These are phyloP conservation scores for Pogostemon cablin DNA, from an alignment of 257 asterid species.

Conservation along the genomic window DNA sequence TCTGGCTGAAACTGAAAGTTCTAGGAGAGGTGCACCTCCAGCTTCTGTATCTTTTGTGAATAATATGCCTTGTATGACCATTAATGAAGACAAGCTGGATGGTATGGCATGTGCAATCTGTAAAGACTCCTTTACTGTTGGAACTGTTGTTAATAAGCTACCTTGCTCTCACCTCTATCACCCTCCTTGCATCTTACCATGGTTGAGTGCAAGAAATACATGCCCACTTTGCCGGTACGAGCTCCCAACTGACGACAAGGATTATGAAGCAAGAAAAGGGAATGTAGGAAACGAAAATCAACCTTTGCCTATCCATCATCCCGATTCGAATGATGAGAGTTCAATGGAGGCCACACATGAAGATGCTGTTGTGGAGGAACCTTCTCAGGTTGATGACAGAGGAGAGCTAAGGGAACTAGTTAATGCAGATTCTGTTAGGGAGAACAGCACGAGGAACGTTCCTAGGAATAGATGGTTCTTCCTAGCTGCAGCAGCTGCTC, in stretches of 20 bases:
- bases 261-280: conserved; percentile 63
- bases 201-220: conserved; percentile 80
- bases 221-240: conserved; percentile 95
- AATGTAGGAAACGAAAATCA: conserved; percentile 32
- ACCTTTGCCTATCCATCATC: conserved; percentile 35
- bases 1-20: conserved; percentile 61
- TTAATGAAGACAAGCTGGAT: conserved; percentile 54
- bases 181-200: conserved; percentile 79
- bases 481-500: conserved; percentile 70
- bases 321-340: conserved; percentile 40
- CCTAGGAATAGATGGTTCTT: conserved; percentile 61
- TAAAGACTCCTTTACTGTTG: conserved; percentile 72
- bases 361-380: conserved; percentile 40
- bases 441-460: conserved; percentile 24
- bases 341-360: conserved; percentile 33
- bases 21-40: conserved; percentile 78
- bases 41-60: conserved; percentile 65
- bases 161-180: conserved; percentile 89
- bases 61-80: conserved; percentile 51
- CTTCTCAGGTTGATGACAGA: conserved; percentile 29
- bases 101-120: conserved; percentile 76
- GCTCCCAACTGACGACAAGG: conserved; percentile 89
- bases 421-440: conserved; percentile 31
- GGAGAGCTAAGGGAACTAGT: conserved; percentile 33
- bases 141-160: conserved; percentile 66